Evolutionary conservation across 345 rosid genomes (phyloP), one percentile per base, ranked within the genome.

Genomic region (Hibiscus syriacus): DNA sequence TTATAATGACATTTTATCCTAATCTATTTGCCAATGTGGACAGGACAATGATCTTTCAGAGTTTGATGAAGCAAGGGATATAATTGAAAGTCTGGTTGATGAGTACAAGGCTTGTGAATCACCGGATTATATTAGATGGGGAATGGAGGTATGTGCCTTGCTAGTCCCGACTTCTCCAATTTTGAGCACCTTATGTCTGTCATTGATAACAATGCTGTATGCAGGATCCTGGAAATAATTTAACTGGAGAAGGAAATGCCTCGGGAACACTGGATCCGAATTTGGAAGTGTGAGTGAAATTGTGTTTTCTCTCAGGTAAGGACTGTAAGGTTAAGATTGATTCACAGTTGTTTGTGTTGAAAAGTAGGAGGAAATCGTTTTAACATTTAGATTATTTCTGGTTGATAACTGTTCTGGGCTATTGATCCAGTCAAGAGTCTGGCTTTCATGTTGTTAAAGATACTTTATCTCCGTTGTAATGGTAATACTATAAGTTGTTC

Each of bases 11-110:
- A 10, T 58, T 16, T 36, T 13, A 5, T 54, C 65, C 57, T 67
- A 55, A 70, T 22, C 23, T 43, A 27, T 11, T 22, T 53, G 52
- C 30, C 7, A 64, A 26, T 27, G 14, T 71, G 71, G 50, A 58
- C 88, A 91, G 98, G 99, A 94, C 80, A 94, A 94, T 79, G 98
- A 92, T 74, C 94, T 95, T 57, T 92, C 99, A 3, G 99, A 95
- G 79, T 95, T 95, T 78, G 99, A 95, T 70, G 98, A 95, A 80
- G 83, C 99, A 70, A 87, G 98, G 71, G 97, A 95, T 67, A 83
- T 90, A 75, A 86, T 92, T 32, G 93, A 86, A 85, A 95, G 97
- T 73, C 81, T 95, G 78, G 98, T 92, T 66, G 70, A 66, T 20
- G 70, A 66, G 34, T 66, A 66, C 70, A 66, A 66, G 46, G 70